Evolutionary conservation across 805 yeast species (phyloP), one percentile per base, ranked within the genome.

Genomic region (Barnettozyma californica): DNA sequence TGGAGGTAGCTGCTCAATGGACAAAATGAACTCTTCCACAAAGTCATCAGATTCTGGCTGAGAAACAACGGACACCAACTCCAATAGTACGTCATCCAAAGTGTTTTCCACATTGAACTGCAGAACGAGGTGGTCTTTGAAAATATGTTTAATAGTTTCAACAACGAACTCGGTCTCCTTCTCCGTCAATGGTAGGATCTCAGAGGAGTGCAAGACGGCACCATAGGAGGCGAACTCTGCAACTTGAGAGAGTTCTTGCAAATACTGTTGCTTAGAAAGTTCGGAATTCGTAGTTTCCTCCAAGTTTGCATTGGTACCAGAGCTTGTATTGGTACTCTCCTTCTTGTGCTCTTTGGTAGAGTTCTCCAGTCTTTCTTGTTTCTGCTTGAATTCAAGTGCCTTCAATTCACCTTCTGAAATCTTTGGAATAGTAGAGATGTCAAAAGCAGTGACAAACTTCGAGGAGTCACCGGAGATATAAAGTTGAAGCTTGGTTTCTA

Each of bases 81-180:
- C 89, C 54, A 92, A 74, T 34, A 86, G 78, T 48, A 84, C 78
- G 58, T 85, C 94, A 20, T 80, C 77, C 63, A 90, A 76, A 3
- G 98, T 94, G 71, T 94, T 94, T 50, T 84, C 78, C 54, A 94
- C 79, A 55, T 85, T 81, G 68, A 79, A 92, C 71, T 92, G 97
- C 54, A 90, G 68, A 53, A 92, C 80, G 60, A 84, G 71, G 59
- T 86, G 83, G 14, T 78, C 71, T 52, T 80, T 80, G 68, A 87
- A 94, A 48, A 91, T 69, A 65, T 91, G 98, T 67, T 88, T 91
- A 48, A 87, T 74, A 33, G 85, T 91, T 45, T 76, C 77, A 51
- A 94, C 95, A 40, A 89, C 91, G 66, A 90, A 89, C 69, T 94
- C 99, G 52, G 95, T 89, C 66, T 91, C 98, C 51, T 78, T 75